These are phyloP conservation scores for Beauveria sp. DNA, from an alignment of 2,329 filamentous ascomycete species.

Conservation along the genomic window DNA sequence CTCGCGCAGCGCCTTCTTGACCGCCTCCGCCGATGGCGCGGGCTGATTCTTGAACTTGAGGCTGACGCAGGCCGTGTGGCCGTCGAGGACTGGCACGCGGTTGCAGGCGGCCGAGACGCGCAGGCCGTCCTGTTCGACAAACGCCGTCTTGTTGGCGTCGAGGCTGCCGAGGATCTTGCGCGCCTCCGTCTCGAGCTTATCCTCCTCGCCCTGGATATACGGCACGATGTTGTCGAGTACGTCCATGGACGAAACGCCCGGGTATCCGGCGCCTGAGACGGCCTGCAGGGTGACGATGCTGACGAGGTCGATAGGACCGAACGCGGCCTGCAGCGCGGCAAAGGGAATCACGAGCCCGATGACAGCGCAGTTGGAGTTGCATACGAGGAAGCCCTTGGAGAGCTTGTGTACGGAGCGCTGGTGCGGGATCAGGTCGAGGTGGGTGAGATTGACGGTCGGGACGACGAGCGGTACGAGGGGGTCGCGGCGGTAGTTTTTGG, in stretches of 20 bases:
- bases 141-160: slow-evolving; percentile 63
- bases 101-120: slow-evolving; percentile 84
- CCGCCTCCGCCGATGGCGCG: slow-evolving; percentile 64
- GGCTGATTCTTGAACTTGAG: slow-evolving; percentile 72
- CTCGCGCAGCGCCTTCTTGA: slow-evolving; percentile 68
- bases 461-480: slow-evolving; percentile 88
- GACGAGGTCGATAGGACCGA: slow-evolving; percentile 70
- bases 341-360: slow-evolving; percentile 95
- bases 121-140: slow-evolving; percentile 66
- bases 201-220: slow-evolving; percentile 87
- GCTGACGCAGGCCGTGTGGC: slow-evolving; percentile 91
- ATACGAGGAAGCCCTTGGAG: slow-evolving; percentile 84
- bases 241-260: slow-evolving; percentile 88
- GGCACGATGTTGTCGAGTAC: slow-evolving; percentile 94
- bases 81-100: slow-evolving; percentile 88
- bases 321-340: slow-evolving; percentile 76
- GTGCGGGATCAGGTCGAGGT: slow-evolving; percentile 82
- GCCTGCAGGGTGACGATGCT: slow-evolving; percentile 91
- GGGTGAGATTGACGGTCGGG: slow-evolving; percentile 84
- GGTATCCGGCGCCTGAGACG: slow-evolving; percentile 85
- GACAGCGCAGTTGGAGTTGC: slow-evolving; percentile 97
- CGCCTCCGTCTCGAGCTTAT: slow-evolving; percentile 91
- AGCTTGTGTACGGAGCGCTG: slow-evolving; percentile 68
- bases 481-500: slow-evolving; percentile 92
- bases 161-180: slow-evolving; percentile 84